These are phyloP conservation scores for Elsinoe perseae DNA, from an alignment of 2,329 filamentous ascomycete genomes.

Conservation along the genomic window DNA sequence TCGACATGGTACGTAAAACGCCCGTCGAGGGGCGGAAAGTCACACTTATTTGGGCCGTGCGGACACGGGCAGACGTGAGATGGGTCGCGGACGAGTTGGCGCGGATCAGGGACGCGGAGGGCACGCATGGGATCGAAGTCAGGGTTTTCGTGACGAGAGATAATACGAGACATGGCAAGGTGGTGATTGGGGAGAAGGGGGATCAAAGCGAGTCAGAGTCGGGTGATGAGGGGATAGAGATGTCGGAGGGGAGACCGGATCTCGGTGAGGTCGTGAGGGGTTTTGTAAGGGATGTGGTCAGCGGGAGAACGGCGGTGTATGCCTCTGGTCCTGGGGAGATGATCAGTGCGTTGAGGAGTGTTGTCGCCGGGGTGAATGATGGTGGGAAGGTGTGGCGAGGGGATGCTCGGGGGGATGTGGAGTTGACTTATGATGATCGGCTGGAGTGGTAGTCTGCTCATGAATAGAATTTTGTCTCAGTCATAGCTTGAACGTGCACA, in stretches of 20 bases:
- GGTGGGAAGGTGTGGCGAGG: constrained; percentile 17
- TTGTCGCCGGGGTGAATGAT: constrained; percentile 15
- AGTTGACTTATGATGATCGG: constrained; percentile 17
- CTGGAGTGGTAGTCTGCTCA: constrained; percentile 14
- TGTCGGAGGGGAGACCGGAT: constrained; percentile 11
- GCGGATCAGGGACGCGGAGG: constrained; percentile 6
- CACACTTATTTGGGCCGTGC: constrained; percentile 17
- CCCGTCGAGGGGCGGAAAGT: constrained; percentile 5
- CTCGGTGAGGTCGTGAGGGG: constrained; percentile 15
- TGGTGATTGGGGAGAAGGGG: constrained; percentile 1
- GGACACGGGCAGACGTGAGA: constrained; percentile 14
- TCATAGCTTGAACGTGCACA: no score
- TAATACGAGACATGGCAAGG: neutral
- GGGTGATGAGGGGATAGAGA: neutral
- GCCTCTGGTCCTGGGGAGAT: constrained; percentile 17
- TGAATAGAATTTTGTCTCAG: neutral
- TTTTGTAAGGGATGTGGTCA: constrained; percentile 13
- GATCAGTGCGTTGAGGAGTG: constrained; percentile 15
- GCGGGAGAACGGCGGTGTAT: constrained; percentile 16
- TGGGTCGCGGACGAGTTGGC: constrained; percentile 16
- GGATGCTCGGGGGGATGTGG: constrained; percentile 16
- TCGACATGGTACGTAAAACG: constrained; percentile 43
- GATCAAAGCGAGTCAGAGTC: neutral
- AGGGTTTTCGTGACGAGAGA: constrained; percentile 18
- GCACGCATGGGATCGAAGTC: constrained; percentile 1